These are phyloP conservation scores for Aphanomyces euteiches DNA, from an alignment of 352 stramenopile genomes.

Conservation along the genomic window DNA sequence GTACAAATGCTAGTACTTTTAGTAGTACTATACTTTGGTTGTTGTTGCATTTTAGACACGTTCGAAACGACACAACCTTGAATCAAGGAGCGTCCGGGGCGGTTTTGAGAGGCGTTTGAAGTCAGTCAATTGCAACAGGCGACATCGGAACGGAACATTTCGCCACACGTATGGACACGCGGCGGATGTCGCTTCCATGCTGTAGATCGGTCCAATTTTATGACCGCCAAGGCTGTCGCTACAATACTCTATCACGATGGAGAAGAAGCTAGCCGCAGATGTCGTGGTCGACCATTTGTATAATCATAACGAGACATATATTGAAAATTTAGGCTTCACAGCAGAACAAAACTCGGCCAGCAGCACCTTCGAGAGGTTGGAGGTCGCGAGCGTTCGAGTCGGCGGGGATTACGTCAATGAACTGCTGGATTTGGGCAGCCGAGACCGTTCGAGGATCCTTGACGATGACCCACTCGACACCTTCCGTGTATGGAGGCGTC, in stretches of 20 bases:
- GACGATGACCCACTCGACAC: slow-evolving; percentile 65
- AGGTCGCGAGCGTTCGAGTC: slow-evolving; percentile 50
- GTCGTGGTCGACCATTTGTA: not conserved
- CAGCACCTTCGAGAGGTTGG: slow-evolving; percentile 37
- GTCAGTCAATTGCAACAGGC: not conserved
- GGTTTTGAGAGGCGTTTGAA: not conserved
- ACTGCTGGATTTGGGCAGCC: slow-evolving; percentile 46
- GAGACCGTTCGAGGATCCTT: slow-evolving; percentile 49
- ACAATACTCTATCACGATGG: not conserved
- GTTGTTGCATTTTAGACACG: too few relatives aligned
- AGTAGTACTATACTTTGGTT: too few relatives aligned
- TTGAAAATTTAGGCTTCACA: slow-evolving; percentile 3
- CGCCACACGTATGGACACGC: not conserved
- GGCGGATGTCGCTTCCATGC: not conserved
- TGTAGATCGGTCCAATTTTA: not conserved
- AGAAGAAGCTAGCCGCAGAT: not conserved
- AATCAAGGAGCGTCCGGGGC: too few relatives aligned
- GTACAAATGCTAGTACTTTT: too few relatives aligned
- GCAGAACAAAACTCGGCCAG: slow-evolving; percentile 25
- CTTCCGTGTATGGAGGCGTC: slow-evolving; percentile 69
- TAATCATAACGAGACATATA: not conserved
- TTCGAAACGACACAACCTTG: too few relatives aligned
- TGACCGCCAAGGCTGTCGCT: not conserved
- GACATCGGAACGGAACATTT: not conserved
- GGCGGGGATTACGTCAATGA: slow-evolving; percentile 41